These are phyloP conservation scores for Phytopythium mirpurense DNA, from an alignment of 352 stramenopile genomes.

Conservation along the genomic window DNA sequence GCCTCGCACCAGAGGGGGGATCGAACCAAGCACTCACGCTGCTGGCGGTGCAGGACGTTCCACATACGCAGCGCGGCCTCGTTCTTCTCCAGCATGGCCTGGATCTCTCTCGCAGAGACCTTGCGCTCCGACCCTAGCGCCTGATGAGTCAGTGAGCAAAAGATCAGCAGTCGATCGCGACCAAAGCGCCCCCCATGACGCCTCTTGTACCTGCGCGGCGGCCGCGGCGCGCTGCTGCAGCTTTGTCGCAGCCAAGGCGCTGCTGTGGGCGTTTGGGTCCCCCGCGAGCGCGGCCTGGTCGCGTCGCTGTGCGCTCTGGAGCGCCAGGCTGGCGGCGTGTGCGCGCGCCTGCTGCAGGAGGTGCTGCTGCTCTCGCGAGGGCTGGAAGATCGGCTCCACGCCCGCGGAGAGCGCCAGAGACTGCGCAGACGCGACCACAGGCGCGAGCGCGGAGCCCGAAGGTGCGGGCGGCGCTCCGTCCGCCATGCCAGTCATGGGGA, in stretches of 20 bases:
- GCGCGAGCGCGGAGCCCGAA: neutral
- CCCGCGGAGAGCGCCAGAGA: neutral
- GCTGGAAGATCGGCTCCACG: constrained; percentile 2
- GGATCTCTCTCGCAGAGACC: constrained; percentile 56
- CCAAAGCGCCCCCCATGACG: too few species aligned
- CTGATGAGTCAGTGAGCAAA: constrained; percentile 9
- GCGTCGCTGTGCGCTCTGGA: constrained; percentile 2
- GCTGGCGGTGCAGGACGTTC: constrained; percentile 65
- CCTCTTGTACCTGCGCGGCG: constrained; percentile 33
- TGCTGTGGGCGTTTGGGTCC: neutral
- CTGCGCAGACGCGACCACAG: neutral
- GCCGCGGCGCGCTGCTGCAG: constrained; percentile 61
- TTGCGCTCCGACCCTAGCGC: constrained; percentile 43
- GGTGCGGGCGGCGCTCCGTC: constrained; percentile 3
- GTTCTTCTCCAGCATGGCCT: constrained; percentile 86
- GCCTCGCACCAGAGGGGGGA: neutral
- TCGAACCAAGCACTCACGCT: constrained; percentile 38
- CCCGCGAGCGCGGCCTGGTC: neutral
- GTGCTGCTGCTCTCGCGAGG: constrained; percentile 7
- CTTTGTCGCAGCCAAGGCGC: constrained; percentile 5
- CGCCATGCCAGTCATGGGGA: constrained; percentile 3
- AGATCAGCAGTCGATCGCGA: neutral
- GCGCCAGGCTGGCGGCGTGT: constrained; percentile 5
- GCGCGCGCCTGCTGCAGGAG: constrained; percentile 8
- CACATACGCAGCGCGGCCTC: constrained; percentile 68